Evolutionary conservation across 306 rosid species (phyloP), one percentile per base, ranked within the genome.

Genomic region (Pyrus pyrifolia): DNA sequence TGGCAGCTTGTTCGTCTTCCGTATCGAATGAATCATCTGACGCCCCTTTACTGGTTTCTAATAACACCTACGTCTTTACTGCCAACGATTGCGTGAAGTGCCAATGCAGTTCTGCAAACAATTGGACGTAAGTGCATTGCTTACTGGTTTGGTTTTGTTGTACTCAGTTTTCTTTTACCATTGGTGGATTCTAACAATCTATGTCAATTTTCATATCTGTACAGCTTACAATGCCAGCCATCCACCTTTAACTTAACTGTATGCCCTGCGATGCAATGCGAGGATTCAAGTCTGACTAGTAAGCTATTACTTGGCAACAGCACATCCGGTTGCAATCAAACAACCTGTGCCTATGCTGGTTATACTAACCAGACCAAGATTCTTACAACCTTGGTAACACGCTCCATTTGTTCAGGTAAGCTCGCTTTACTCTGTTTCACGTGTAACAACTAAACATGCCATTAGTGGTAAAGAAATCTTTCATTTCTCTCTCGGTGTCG

Each of bases 31-130:
- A 12, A 60, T 88, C 97, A 1, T 13, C 71, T 42, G 97, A 92
- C 73, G 70, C n/a, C 81, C 88, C 91, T 1, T 61, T 92, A 45
- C 92, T 88, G 40, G 88, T 91, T 23, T 52, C 97, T 6, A 87
- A 81, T 31, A 83, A 68, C 11, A 87, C 91, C 45, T 79, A 85
- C 23, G 66, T 38, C 57, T 83, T 87, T 69, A 92, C 97, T 8
- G 99, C 99, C 13, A 35, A 77, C 55, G 58, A 78, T 18, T 95
- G 99, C 35, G 89, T 95, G 25, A 88, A 82, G 78, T 95, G 99
- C 90, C 76, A 40, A 11, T 87, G 97, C 30, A 75, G 81, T 35
- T 72, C 86, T 27, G 67, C 81, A 5, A 84, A 70, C 64, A 84
- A 78, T 38, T 81, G 23, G 65, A 68, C 57, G 97, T 93, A 65